Evolutionary conservation across 2,329 filamentous ascomycete species (phyloP).

Genomic region (Macrophomina tecta): DNA sequence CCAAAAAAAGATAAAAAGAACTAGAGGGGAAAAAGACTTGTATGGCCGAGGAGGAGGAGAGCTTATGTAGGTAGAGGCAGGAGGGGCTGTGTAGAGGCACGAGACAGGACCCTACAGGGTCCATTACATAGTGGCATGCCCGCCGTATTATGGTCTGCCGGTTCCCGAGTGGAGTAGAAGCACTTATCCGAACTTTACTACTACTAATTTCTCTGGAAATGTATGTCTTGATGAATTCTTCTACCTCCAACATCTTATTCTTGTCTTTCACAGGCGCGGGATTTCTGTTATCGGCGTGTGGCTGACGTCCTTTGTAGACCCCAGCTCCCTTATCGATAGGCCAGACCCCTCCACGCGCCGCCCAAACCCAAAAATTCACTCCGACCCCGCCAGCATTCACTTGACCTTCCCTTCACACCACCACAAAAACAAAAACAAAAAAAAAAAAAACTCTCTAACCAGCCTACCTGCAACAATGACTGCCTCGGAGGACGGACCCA

Average conservation of each 20-base stretch:
- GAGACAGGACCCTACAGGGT: background rate
- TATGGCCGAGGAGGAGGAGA: background rate
- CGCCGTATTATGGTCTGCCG: too few species aligned
- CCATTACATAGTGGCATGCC: too few species aligned
- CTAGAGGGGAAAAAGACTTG: conserved; percentile 5
- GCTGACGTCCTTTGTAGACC: background rate
- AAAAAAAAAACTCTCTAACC: too few species aligned
- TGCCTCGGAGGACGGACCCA: conserved; percentile 6
- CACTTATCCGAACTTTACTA: too few species aligned
- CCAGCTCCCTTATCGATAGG: background rate
- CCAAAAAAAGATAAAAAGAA: conserved; percentile 20
- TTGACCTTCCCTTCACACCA: background rate
- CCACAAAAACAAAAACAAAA: background rate
- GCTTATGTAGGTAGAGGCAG: background rate
- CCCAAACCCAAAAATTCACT: background rate
- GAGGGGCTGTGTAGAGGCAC: background rate
- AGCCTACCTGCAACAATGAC: background rate
- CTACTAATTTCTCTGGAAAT: too few species aligned
- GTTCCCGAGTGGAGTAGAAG: too few species aligned
- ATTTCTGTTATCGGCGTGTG: too few species aligned
- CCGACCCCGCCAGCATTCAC: background rate
- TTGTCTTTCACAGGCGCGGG: too few species aligned
- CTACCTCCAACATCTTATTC: too few species aligned
- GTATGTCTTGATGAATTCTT: too few species aligned
- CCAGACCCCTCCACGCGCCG: background rate